A percentile compares a stretch with the other conserved stretches of the same genome.
Evolutionary conservation across 1,139 yeast species (phyloP).

Genomic region (Nakaseomyces uthaithaninus): DNA sequence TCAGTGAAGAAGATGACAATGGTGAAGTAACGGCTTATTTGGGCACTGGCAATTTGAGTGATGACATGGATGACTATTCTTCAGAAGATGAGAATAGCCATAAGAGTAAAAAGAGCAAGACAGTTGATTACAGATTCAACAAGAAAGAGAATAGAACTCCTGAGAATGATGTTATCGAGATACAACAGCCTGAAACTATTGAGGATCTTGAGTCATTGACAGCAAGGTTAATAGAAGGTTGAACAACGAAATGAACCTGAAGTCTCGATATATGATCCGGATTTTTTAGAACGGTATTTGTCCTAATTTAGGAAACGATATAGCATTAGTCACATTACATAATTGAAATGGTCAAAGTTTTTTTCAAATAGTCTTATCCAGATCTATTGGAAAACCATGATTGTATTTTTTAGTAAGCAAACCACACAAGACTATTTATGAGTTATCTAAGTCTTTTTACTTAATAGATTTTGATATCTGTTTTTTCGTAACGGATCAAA

Average conservation of each 20-base stretch:
- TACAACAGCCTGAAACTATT: conserved; percentile 81
- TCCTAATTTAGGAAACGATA: too few relatives aligned
- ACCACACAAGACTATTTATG: too few relatives aligned
- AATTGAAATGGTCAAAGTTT: too few relatives aligned
- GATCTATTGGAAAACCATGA: too few relatives aligned
- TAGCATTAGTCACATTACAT: too few relatives aligned
- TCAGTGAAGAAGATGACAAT: conserved; percentile 28
- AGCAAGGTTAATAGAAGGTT: conserved; percentile 44
- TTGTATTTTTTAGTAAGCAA: too few relatives aligned
- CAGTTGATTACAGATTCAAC: conserved; percentile 43
- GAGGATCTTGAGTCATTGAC: conserved; percentile 93
- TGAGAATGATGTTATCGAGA: conserved; percentile 46
- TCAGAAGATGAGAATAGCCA: conserved; percentile 40
- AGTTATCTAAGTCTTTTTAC: conserved; percentile 5
- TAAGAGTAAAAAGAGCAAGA: conserved; percentile 41
- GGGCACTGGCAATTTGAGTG: conserved; percentile 33
- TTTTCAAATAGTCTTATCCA: too few relatives aligned
- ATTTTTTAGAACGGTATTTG: too few relatives aligned
- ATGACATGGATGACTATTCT: conserved; percentile 36
- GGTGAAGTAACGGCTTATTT: conserved; percentile 23
- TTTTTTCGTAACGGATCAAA: conserved; percentile 66
- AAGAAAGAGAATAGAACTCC: conserved; percentile 34
- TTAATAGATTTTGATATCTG: conserved; percentile 41
- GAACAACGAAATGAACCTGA: conserved; percentile 1
- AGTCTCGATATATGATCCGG: neutral